Evolutionary conservation across 257 asterid species (phyloP).

Genomic region (Buddleja alternifolia): DNA sequence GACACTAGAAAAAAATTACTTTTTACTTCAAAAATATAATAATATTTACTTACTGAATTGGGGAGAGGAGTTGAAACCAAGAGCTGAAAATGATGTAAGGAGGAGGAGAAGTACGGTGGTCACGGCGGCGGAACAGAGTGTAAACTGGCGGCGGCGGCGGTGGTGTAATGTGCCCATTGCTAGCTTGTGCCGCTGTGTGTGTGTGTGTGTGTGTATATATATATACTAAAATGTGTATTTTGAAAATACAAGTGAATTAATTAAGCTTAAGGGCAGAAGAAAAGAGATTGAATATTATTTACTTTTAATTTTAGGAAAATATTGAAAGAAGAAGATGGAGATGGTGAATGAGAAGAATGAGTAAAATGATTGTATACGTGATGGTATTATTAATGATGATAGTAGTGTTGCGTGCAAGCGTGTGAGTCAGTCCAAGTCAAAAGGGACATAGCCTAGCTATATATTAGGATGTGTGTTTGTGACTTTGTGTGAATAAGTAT

Average conservation of each 20-base stretch:
- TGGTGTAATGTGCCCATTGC: constrained; percentile 47
- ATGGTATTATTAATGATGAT: constrained; percentile 21
- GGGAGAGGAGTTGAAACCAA: constrained; percentile 32
- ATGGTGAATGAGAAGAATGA: background rate
- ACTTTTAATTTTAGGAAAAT: too few relatives aligned
- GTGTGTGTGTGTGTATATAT: background rate
- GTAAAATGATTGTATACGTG: constrained; percentile 10
- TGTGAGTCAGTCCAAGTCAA: constrained; percentile 45
- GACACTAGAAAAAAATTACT: too few relatives aligned
- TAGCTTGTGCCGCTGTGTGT: constrained; percentile 14
- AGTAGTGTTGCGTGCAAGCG: constrained; percentile 35
- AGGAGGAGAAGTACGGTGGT: constrained; percentile 44
- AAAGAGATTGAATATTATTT: too few relatives aligned
- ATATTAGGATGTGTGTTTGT: background rate
- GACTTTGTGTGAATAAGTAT: background rate
- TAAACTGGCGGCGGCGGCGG: constrained; percentile 31
- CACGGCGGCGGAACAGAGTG: constrained; percentile 35
- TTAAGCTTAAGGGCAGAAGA: too few relatives aligned
- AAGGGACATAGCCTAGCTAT: constrained; percentile 15
- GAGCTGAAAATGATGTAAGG: constrained; percentile 44
- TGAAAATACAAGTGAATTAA: too few relatives aligned
- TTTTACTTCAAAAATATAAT: too few relatives aligned
- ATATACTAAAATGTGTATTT: too few relatives aligned
- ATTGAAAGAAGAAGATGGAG: background rate
- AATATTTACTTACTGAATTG: constrained; percentile 45